A percentile compares a stretch with the other conserved stretches of the same genome.
phyloP scores from a whole-genome alignment of 1,139 yeast genomes.

The Protomyces inundatus region DNA sequence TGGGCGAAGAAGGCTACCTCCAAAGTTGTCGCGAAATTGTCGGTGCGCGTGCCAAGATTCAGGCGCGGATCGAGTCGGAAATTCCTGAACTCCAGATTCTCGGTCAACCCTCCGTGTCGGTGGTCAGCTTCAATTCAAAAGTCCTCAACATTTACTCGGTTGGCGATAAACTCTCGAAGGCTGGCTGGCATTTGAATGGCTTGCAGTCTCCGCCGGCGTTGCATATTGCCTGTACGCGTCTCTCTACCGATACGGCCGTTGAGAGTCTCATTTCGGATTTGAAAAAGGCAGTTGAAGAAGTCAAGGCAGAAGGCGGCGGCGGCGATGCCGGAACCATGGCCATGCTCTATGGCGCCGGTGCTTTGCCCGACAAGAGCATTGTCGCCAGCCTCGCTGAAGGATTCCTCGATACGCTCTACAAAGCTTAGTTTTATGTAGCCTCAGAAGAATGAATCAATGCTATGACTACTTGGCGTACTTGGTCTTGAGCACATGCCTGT shows the following conservation, averaged over 20 bases:
- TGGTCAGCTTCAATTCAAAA: constrained; percentile 64
- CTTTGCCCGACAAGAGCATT: constrained; percentile 23
- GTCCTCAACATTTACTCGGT: constrained; percentile 64
- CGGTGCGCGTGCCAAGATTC: constrained; percentile 54
- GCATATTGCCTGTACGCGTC: constrained; percentile 78
- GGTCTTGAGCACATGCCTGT: constrained; percentile 6
- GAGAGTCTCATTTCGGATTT: constrained; percentile 59
- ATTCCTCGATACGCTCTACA: constrained; percentile 23
- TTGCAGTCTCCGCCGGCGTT: constrained; percentile 86
- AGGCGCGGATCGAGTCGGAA: constrained; percentile 35
- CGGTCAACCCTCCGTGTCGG: constrained; percentile 83
- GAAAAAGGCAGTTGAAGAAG: constrained; percentile 46
- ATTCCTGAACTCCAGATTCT: constrained; percentile 57
- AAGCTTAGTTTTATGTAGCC: neutral
- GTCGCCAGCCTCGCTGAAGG: constrained; percentile 24
- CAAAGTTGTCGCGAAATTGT: constrained; percentile 64
- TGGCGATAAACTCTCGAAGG: constrained; percentile 57
- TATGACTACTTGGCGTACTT: neutral
- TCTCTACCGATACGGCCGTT: constrained; percentile 55
- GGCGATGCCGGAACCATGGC: constrained; percentile 24
- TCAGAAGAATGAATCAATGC: neutral
- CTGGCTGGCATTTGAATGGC: constrained; percentile 88
- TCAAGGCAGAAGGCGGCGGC: constrained; percentile 34
- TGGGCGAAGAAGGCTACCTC: constrained; percentile 76
- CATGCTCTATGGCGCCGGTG: constrained; percentile 23